These are phyloP conservation scores for Suillus alpinus DNA, from an alignment of 768 basidiomycete genomes.

Conservation along the genomic window DNA sequence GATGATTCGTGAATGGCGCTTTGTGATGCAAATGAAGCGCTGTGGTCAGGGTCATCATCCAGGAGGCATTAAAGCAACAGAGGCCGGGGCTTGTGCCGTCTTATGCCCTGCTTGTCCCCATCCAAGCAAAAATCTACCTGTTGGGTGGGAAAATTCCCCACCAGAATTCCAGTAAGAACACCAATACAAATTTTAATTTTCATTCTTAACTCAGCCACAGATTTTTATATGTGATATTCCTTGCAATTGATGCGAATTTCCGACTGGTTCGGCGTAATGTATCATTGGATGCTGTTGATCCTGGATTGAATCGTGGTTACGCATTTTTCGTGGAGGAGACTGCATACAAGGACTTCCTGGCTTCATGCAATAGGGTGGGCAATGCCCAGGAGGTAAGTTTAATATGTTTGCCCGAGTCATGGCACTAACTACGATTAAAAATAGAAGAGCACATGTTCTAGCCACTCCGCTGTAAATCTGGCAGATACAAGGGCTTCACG, in stretches of 20 bases:
- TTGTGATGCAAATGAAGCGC: not conserved
- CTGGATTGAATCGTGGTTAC: constrained; percentile 23
- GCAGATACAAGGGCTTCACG: not conserved
- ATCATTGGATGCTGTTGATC: constrained; percentile 24
- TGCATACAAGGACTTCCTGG: constrained; percentile 15
- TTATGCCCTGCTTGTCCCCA: constrained; percentile 9
- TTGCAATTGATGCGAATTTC: constrained; percentile 33
- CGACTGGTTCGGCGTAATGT: constrained; percentile 24
- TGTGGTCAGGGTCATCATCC: not conserved
- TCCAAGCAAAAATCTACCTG: constrained; percentile 7
- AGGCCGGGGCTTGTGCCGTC: not conserved
- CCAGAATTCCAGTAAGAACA: not conserved
- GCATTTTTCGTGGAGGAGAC: constrained; percentile 26
- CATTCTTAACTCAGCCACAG: constrained; percentile 10
- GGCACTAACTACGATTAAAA: not conserved
- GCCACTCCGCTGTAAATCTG: not conserved
- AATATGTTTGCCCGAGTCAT: not conserved
- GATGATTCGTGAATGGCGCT: not conserved
- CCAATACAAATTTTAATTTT: not conserved
- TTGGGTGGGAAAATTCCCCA: not conserved
- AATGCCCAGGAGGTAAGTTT: not conserved
- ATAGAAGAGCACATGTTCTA: not conserved
- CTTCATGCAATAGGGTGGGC: constrained; percentile 7
- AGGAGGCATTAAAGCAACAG: not conserved
- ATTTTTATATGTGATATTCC: constrained; percentile 24